These are phyloP conservation scores for Penicillium sp. DNA, from an alignment of 2,329 filamentous ascomycete species.

Conservation along the genomic window DNA sequence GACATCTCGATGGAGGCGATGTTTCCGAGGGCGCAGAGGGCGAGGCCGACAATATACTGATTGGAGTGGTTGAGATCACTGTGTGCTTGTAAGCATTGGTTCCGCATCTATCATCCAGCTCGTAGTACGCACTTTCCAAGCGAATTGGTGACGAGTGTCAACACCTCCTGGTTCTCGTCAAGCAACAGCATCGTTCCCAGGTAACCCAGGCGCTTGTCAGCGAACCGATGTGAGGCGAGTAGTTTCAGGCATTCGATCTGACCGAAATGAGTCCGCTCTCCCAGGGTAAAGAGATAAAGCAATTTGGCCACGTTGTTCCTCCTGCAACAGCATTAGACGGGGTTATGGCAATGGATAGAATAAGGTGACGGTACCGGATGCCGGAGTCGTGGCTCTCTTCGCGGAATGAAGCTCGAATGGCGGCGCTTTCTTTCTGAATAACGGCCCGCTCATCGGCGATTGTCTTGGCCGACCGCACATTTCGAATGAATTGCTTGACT, in stretches of 20 bases:
- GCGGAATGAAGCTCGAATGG: conserved; percentile 94
- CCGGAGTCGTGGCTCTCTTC: conserved; percentile 94
- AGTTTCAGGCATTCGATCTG: conserved; percentile 99
- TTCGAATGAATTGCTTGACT: conserved; percentile 99
- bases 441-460: conserved; percentile 98
- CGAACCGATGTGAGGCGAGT: conserved; percentile 92
- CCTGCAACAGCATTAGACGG: conserved; percentile 51
- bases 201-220: conserved; percentile 94
- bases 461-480: conserved; percentile 96
- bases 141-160: conserved; percentile 96
- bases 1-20: conserved; percentile 99
- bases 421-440: conserved; percentile 97
- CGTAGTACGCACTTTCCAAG: conserved; percentile 74
- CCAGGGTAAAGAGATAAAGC: conserved; percentile 94
- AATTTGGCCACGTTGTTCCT: conserved; percentile 99
- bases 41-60: conserved; percentile 96
- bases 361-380: conserved; percentile 60
- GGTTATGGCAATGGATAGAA: conserved; percentile 1
- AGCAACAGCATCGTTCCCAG: conserved; percentile 92
- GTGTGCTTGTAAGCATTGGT: conserved; percentile 34
- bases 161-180: conserved; percentile 97
- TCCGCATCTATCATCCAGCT: neutral
- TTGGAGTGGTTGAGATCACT: conserved; percentile 97
- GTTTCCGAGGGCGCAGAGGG: conserved; percentile 93
- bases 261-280: conserved; percentile 95